Evolutionary conservation across 129 eudicot genomes (phyloP).

Genomic region (Deinandra increscens): DNA sequence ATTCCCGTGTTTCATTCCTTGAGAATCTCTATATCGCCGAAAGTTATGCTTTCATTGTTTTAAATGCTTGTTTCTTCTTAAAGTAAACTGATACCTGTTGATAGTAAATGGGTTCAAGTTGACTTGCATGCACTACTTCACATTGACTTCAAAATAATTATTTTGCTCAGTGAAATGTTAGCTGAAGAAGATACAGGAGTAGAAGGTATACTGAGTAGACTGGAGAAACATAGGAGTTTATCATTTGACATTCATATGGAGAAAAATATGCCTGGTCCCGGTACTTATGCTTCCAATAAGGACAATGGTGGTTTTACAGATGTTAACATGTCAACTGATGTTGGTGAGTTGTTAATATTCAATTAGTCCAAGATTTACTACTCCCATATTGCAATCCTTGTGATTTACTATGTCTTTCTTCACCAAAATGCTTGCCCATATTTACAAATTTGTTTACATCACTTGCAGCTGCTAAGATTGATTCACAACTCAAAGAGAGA

Average conservation of each 20-base stretch:
- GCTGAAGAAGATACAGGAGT: constrained; percentile 53
- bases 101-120: constrained; percentile 10
- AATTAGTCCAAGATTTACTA: neutral
- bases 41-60: neutral
- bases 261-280: constrained; percentile 27
- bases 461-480: constrained; percentile 69
- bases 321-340: constrained; percentile 26
- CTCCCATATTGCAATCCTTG: neutral
- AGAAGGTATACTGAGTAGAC: constrained; percentile 66
- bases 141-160: constrained; percentile 14
- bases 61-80: neutral
- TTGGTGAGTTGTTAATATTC: constrained; percentile 36
- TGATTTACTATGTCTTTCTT: neutral
- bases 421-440: neutral
- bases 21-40: neutral
- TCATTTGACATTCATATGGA: constrained; percentile 44
- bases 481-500: constrained; percentile 22
- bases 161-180: constrained; percentile 41
- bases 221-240: constrained; percentile 64
- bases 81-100: neutral
- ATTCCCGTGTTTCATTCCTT: neutral
- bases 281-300: constrained; percentile 21
- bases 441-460: constrained; percentile 1
- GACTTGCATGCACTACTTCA: neutral
- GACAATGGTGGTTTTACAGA: constrained; percentile 19